Base-by-base conservation (phyloP, 176 grass and related monocot genomes). In the Cenchrus americanus region DNA sequence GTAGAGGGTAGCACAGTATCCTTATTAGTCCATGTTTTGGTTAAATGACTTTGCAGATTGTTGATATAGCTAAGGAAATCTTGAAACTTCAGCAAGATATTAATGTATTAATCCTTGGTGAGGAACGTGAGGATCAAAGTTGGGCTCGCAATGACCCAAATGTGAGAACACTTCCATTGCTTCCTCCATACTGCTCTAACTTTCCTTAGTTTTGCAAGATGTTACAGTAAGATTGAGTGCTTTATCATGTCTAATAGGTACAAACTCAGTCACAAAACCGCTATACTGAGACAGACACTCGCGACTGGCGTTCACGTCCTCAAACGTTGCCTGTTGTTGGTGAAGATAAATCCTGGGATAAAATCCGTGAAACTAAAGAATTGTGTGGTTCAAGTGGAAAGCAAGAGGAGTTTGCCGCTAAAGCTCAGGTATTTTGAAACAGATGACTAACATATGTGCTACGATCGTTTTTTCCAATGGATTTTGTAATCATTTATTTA, bases 301-400 rank as follows among this genome's bases (percentile, higher is more conserved):
- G 89, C 86, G 91, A 93, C 67, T 97, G 89, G 94, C 91, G 78
- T 78, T 86, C 81, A 61, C 87, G 91, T 24, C 75, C 87, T 73
- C 89, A 86, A 80, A 52, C 68, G 27, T 59, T 89, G 14, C 52
- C 75, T 27, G 59, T 74, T 11, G 60, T 37, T 81, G 61, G 59
- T 82, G 89, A 93, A 41, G 89, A 89, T 50, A 88, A 91, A 61
- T 88, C 94, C n/a, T 96, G 94, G 91, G 94, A 91, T 63, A 86
- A 88, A 17, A 66, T 91, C 51, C 81, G 59, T 53, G 89, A 93
- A 62, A 47, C 75, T 62, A 81, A 89, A 76, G 83, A 65, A 69
- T 76, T 57, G 0, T 60, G 82, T 15, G 23, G 3, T 73, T 93
- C 90, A 71, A 84, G 52, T 76, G 66, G 71, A 47, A 82, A 82